These are phyloP conservation scores for Neofusicoccum ribis DNA, from an alignment of 2,329 filamentous ascomycete species.

Conservation along the genomic window DNA sequence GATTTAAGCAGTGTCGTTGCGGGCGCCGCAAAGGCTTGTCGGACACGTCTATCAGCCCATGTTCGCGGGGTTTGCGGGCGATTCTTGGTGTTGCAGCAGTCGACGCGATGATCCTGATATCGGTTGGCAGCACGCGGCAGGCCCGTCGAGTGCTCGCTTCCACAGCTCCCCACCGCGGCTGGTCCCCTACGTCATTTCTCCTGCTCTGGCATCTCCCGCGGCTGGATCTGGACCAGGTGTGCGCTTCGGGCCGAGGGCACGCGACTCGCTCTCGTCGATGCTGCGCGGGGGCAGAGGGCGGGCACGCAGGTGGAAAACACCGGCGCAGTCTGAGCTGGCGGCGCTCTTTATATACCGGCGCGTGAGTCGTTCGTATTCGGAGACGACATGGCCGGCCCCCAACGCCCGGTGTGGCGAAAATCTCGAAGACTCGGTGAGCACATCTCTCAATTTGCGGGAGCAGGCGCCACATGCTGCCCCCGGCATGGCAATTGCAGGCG, in stretches of 20 bases:
- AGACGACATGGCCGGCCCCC: conserved; percentile 1
- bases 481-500: background rate
- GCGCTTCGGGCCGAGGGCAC: conserved; percentile 1
- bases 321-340: background rate
- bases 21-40: background rate
- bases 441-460: background rate
- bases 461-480: conserved; percentile 7
- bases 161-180: background rate
- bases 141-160: background rate
- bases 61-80: background rate
- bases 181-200: conserved; percentile 3
- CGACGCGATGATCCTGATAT: conserved; percentile 2
- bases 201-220: background rate
- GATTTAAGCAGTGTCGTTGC: background rate
- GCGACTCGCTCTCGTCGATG: background rate
- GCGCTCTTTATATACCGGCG: background rate
- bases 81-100: background rate
- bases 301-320: background rate
- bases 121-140: background rate
- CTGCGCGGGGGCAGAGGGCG: background rate
- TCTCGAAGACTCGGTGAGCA: conserved; percentile 8
- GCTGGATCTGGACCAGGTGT: background rate
- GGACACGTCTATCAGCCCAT: background rate
- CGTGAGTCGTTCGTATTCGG: background rate
- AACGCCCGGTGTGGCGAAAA: background rate